Evolutionary conservation across 148 eudicot genomes (phyloP).

Genomic region (Rhododendron henanense): DNA sequence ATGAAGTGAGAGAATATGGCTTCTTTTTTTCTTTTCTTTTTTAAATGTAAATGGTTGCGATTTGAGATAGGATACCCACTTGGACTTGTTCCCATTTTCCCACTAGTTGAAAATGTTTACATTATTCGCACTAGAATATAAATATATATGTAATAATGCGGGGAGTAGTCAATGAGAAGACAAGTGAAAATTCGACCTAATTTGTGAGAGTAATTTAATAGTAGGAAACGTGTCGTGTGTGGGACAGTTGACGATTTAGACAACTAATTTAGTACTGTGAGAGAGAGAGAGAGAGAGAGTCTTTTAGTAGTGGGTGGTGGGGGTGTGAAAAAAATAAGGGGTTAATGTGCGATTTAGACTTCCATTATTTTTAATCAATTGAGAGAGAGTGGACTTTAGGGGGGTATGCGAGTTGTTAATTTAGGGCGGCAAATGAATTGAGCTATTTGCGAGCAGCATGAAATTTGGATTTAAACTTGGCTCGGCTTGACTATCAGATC

Average conservation of each 20-base stretch:
- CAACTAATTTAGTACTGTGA: background rate
- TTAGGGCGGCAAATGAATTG: background rate
- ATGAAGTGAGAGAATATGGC: background rate
- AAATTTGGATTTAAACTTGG: no score
- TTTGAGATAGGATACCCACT: background rate
- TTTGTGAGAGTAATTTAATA: background rate
- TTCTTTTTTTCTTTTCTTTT: background rate
- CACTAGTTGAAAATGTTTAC: background rate
- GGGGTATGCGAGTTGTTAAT: background rate
- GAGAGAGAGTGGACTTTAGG: background rate
- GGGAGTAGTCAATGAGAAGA: background rate
- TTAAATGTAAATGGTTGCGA: background rate
- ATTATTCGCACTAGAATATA: background rate
- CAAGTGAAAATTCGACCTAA: background rate
- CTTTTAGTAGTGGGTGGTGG: background rate
- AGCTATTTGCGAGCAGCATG: background rate
- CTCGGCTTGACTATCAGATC: no score
- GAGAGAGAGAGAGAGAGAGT: background rate
- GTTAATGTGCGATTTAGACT: background rate
- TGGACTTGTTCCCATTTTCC: background rate
- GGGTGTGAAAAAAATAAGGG: background rate
- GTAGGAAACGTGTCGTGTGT: conserved; percentile 14
- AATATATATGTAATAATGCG: background rate
- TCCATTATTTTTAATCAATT: background rate
- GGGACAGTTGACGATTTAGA: conserved; percentile 20